Base-by-base conservation (phyloP, 2,329 filamentous ascomycete species). In the Colletotrichum abscissum region DNA sequence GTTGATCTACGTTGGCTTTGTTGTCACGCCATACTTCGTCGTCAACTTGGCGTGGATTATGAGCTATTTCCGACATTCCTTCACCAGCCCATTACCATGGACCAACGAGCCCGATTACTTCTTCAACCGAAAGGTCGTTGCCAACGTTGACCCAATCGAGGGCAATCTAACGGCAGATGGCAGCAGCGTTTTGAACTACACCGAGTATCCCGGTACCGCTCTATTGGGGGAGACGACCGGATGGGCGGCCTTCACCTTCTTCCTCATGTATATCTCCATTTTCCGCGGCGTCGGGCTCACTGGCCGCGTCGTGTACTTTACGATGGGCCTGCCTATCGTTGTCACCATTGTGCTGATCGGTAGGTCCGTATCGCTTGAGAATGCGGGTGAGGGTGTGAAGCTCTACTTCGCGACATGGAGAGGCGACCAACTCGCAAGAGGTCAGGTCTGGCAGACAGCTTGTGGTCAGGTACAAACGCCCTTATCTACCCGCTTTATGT, bases 1-100 rank as follows among this genome's bases (percentile, higher is more conserved):
- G 9, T 81, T 88, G 2, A 80, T 90, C 22, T 86, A 88, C 69
- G 84, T 90, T 64, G 86, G 86, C 65, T 87, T 88, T 67, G 81
- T 90, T 38, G 88, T 90, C n/a, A 86, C 86, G 0, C 86, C 87
- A 4, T 90, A 90, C 76, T 90, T 90, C 63, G 88, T 86, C 4
- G 86, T 88, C 72, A 90, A 88, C 65, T 77, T 90, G 24, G 87
- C 88, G 1, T 90, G 88, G 88, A 89, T 90, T 69, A 89, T 90
- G 87, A 85, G 82, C 72, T 90, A 90, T 76, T 90, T 90, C 74
- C 85, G 88, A 5, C 83, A 87, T 73, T 89, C 87, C 2, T 90
- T 90, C 76, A 83, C 79, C 4, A 89, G 83, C 59, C 88, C 88
- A 0, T 78, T 91, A 12, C 26, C 89, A 0, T 91, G 89, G 89